Conservation (phyloP, 345 rosid genomes). For the Salix koriyanagi region DNA sequence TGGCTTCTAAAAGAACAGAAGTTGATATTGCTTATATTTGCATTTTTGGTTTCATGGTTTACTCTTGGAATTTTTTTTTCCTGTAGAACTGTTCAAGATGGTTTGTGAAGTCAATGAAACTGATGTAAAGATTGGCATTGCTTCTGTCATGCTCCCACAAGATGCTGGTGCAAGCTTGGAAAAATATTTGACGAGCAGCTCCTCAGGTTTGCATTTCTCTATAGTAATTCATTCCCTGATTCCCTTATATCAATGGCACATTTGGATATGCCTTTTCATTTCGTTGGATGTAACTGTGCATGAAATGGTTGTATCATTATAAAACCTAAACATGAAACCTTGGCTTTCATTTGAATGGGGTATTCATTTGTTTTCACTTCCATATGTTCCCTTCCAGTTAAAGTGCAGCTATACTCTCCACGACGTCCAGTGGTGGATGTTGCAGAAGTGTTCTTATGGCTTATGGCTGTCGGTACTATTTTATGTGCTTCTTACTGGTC, state of each 20-base stretch:
- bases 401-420: conserved; percentile 84
- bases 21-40: background rate
- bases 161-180: conserved; percentile 78
- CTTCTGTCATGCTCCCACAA: conserved; percentile 91
- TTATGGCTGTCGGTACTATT: conserved; percentile 94
- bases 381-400: conserved; percentile 44
- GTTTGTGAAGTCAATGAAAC: conserved; percentile 76
- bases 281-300: background rate
- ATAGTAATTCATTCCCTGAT: background rate
- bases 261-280: conserved; percentile 2
- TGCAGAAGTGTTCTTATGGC: conserved; percentile 98
- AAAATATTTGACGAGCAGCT: conserved; percentile 26
- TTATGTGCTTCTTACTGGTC: conserved; percentile 94
- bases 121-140: conserved; percentile 58
- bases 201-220: conserved; percentile 36
- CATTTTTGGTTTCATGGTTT: conserved; percentile 10
- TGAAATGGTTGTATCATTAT: background rate
- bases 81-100: conserved; percentile 93
- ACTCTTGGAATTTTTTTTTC: conserved; percentile 7
- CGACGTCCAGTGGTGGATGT: conserved; percentile 82
- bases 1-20: background rate
- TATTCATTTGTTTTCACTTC: conserved; percentile 2
- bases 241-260: background rate
- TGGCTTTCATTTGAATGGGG: conserved; percentile 12
- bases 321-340: background rate